phyloP scores from a whole-genome alignment of 2,329 filamentous ascomycete genomes.

The Thermothelomyces thermophilus region DNA sequence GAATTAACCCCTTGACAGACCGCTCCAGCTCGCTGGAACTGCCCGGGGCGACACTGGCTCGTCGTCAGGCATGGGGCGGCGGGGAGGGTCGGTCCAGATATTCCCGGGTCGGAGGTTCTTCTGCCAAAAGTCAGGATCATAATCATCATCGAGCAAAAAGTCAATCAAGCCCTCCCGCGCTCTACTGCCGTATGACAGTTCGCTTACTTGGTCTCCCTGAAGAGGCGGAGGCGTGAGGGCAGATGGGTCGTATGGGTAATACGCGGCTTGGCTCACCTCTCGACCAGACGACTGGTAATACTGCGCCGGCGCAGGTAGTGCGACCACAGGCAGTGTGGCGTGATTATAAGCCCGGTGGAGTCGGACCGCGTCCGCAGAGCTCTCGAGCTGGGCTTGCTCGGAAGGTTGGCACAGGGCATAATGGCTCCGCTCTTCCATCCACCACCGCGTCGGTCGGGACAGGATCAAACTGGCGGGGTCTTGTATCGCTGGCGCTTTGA shows the following conservation, averaged over 20 bases:
- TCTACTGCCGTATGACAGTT: background rate
- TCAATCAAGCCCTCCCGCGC: background rate
- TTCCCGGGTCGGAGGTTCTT: slow-evolving; percentile 7
- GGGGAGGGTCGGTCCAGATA: background rate
- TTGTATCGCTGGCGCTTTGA: background rate
- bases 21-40: background rate
- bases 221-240: background rate
- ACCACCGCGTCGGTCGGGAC: background rate
- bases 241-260: background rate
- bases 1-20: background rate
- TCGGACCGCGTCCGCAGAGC: background rate
- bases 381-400: slow-evolving; percentile 5
- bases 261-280: background rate
- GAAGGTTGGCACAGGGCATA: slow-evolving; percentile 1
- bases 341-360: background rate
- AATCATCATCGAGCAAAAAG: slow-evolving; percentile 4
- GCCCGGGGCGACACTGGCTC: background rate
- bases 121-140: slow-evolving; percentile 10
- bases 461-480: background rate
- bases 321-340: too few relatives aligned
- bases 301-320: background rate
- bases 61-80: background rate
- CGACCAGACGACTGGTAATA: background rate
- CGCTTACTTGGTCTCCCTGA: background rate
- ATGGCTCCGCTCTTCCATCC: slow-evolving; percentile 4